Evolutionary conservation across 768 basidiomycete genomes (phyloP), one percentile per base, ranked within the genome.

Genomic region (Auriscalpium microsporum): DNA sequence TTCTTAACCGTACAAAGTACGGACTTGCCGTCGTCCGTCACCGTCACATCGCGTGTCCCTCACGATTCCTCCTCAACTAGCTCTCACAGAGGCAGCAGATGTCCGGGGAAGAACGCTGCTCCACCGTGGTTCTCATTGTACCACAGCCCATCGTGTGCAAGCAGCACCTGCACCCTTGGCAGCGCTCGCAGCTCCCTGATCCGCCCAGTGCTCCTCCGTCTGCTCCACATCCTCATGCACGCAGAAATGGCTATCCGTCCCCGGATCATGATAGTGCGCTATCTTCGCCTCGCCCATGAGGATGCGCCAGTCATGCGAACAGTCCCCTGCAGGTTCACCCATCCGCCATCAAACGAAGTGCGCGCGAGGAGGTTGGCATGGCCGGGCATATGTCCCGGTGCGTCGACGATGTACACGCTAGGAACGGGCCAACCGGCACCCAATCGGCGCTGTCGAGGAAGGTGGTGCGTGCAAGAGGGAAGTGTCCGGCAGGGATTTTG

Each of bases 361-460:
- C 62, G 62, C 23, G 54, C 62, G 46, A 63, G 57, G 28, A 57
- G 17, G 49, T 63, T 63, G 19, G 59, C 36, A 46, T 63, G 60
- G 11, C 62, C 62, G 2, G 45, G 48, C 17, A 63, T 17, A 40
- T 63, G 60, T 3, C 62, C 62, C 13, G 57, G 58, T 13, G 62
- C 62, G 40, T 63, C 62, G 50, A 63, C 42, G 45, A 63, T 34
- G 38, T 57, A 61, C 21, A 59, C 23, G 37, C 49, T 8, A 48
- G 49, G 42, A 63, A 61, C n/a, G 57, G 57, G 13, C 57, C 62
- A 21, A 63, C 33, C 4, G 62, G 50, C n/a, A n/a, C 40, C 46
- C 55, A 55, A 19, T 47, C 37, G 1, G 52, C 48, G 14, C 52
- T n/a, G 10, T 42, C 54, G 35, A 58, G 45, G 21, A 44, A 55